Evolutionary conservation across 1,284 basidiomycete species (phyloP).

Genomic region (Entoloma clypeatum): DNA sequence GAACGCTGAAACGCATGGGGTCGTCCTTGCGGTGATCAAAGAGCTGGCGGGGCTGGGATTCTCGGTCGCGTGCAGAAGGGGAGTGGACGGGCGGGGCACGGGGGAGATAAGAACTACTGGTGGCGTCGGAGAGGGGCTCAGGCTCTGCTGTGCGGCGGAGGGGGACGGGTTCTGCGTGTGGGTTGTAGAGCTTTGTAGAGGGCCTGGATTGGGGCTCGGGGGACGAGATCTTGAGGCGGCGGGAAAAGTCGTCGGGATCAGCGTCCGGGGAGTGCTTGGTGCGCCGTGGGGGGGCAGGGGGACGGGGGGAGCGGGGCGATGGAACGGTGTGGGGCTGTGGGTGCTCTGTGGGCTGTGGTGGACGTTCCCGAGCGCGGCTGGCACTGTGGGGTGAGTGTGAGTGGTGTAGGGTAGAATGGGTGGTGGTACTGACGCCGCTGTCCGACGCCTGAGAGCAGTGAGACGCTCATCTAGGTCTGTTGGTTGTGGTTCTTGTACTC

Average conservation of each 20-base stretch:
- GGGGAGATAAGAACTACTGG: conserved; percentile 49
- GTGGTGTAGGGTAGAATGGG: conserved; percentile 10
- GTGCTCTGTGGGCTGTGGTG: conserved; percentile 38
- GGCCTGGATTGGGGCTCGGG: conserved; percentile 35
- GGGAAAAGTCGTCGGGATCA: conserved; percentile 66
- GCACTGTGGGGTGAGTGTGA: conserved; percentile 32
- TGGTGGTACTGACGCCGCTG: conserved; percentile 50
- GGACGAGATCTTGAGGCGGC: conserved; percentile 59
- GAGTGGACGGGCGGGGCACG: conserved; percentile 32
- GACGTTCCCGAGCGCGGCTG: conserved; percentile 43
- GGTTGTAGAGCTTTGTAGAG: conserved; percentile 60
- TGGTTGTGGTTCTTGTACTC: conserved; percentile 35
- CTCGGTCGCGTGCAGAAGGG: conserved; percentile 31
- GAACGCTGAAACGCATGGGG: conserved; percentile 72
- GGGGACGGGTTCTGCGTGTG: conserved; percentile 63
- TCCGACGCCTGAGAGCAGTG: conserved; percentile 59
- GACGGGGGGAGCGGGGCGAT: conserved; percentile 23
- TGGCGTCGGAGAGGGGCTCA: conserved; percentile 54
- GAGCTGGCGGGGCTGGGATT: conserved; percentile 51
- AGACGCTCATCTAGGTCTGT: conserved; percentile 68
- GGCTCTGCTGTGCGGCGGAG: conserved; percentile 59
- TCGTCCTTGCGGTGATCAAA: conserved; percentile 86
- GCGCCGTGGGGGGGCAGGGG: conserved; percentile 16
- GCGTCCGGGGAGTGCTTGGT: conserved; percentile 34
- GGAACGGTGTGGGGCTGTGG: conserved; percentile 22